Conservation (phyloP, 257 asterid species). For the Nicotiana knightiana region DNA sequence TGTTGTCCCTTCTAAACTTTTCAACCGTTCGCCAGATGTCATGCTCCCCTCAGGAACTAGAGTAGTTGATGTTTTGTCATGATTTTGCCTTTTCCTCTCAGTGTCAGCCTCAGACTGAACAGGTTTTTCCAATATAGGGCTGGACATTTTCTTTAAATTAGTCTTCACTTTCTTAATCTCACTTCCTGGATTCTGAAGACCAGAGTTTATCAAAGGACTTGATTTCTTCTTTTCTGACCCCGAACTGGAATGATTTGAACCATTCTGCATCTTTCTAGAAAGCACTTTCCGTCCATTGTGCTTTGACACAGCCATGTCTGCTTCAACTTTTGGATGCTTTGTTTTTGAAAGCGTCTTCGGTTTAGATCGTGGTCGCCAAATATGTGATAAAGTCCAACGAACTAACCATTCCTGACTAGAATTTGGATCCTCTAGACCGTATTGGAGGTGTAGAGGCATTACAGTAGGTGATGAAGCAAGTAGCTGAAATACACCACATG, state of each 20-base stretch:
- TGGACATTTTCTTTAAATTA: slow-evolving; percentile 27
- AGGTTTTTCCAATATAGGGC: slow-evolving; percentile 13
- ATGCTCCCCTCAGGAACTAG: slow-evolving; percentile 11
- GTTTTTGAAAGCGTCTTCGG: slow-evolving; percentile 11
- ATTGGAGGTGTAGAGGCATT: slow-evolving; percentile 42
- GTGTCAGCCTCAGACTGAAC: slow-evolving; percentile 17
- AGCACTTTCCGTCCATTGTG: slow-evolving; percentile 16
- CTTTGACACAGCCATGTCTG: slow-evolving; percentile 21
- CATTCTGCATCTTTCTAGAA: slow-evolving; percentile 18
- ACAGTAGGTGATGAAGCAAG: slow-evolving; percentile 32
- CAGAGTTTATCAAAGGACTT: slow-evolving; percentile 16
- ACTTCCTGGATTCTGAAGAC: slow-evolving; percentile 25
- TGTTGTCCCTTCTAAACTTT: slow-evolving; percentile 1
- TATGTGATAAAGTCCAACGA: slow-evolving; percentile 49
- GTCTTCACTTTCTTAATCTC: slow-evolving; percentile 30
- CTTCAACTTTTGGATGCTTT: slow-evolving; percentile 20
- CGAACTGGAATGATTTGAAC: slow-evolving; percentile 9
- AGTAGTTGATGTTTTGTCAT: slow-evolving; percentile 16
- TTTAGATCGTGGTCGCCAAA: slow-evolving; percentile 30
- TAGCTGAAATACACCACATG: slow-evolving; percentile 31
- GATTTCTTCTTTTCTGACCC: slow-evolving; percentile 32
- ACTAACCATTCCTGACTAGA: slow-evolving; percentile 52
- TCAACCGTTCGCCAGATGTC: slow-evolving; percentile 2
- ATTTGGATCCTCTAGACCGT: slow-evolving; percentile 42
- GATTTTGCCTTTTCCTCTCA: slow-evolving; percentile 18